Percentiles rank a stretch among this genome's conserved stretches.
Conservation (phyloP, 2,329 filamentous ascomycete species). For the Fusarium napiforme region DNA sequence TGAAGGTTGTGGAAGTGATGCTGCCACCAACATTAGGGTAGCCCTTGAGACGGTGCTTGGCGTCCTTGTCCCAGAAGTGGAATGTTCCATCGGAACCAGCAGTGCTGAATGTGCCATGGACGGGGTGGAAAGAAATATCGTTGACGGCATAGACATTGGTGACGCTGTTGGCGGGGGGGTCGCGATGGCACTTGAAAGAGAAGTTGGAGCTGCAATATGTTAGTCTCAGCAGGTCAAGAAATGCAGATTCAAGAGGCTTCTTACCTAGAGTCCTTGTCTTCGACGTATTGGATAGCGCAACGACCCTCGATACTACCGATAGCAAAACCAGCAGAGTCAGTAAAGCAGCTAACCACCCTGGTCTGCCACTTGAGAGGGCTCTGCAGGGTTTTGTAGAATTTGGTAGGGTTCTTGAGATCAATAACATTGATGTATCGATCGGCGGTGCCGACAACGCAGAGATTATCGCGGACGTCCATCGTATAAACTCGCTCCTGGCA, state of each 20-base stretch:
- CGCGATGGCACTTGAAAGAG: slow-evolving; percentile 98
- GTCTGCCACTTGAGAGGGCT: slow-evolving; percentile 99
- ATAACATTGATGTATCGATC: slow-evolving; percentile 97
- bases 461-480: slow-evolving; percentile 88
- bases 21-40: slow-evolving; percentile 86
- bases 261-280: slow-evolving; percentile 88
- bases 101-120: slow-evolving; percentile 98
- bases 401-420: slow-evolving; percentile 86
- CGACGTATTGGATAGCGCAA: slow-evolving; percentile 97
- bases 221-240: neutral
- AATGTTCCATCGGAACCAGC: slow-evolving; percentile 96
- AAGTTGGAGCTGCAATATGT: slow-evolving; percentile 79
- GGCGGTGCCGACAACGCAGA: slow-evolving; percentile 91
- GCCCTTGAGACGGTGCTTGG: slow-evolving; percentile 88
- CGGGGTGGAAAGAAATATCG: slow-evolving; percentile 96
- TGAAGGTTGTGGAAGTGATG: slow-evolving; percentile 93
- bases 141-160: slow-evolving; percentile 96
- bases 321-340: slow-evolving; percentile 89
- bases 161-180: slow-evolving; percentile 77
- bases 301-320: slow-evolving; percentile 97
- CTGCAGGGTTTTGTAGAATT: slow-evolving; percentile 96
- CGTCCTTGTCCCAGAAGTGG: slow-evolving; percentile 95
- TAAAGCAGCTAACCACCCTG: slow-evolving; percentile 92
- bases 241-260: slow-evolving; percentile 54
- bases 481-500: slow-evolving; percentile 87